A percentile compares a stretch with the other conserved stretches of the same genome.
These are phyloP conservation scores for Pseudozyma thailandica DNA, from an alignment of 1,284 basidiomycete species.

Conservation along the genomic window DNA sequence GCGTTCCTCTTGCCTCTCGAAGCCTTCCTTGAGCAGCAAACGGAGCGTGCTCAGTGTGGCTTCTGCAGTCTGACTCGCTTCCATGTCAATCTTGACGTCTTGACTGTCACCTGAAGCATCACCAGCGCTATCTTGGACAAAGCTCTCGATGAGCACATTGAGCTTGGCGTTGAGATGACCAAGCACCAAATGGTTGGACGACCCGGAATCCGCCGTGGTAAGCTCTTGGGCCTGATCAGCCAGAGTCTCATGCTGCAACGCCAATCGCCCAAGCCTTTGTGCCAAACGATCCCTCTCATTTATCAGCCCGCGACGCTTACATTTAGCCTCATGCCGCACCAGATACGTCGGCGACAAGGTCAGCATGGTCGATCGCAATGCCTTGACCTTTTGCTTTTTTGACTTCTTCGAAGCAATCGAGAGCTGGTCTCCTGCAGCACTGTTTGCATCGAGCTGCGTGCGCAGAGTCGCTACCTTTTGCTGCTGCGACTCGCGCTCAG, in stretches of 20 bases:
- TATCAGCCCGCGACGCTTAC: constrained; percentile 46
- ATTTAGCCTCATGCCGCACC: constrained; percentile 52
- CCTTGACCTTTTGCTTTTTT: constrained; percentile 28
- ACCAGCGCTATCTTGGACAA: neutral
- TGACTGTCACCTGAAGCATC: neutral
- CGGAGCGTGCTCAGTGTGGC: constrained; percentile 34
- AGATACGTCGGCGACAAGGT: constrained; percentile 44
- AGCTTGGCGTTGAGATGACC: constrained; percentile 44
- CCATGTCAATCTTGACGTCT: constrained; percentile 39
- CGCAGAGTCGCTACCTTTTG: constrained; percentile 28
- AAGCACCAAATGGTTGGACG: constrained; percentile 14
- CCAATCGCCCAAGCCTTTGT: constrained; percentile 42
- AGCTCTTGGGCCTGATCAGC: constrained; percentile 30
- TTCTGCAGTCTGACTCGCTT: constrained; percentile 21
- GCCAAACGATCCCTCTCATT: constrained; percentile 50
- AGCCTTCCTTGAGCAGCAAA: constrained; percentile 36
- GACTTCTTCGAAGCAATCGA: constrained; percentile 16
- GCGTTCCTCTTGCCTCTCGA: constrained; percentile 31
- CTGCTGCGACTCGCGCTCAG: constrained; percentile 20
- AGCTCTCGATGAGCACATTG: constrained; percentile 30
- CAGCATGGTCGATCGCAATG: constrained; percentile 34
- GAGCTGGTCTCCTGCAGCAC: constrained; percentile 15
- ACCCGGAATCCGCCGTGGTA: constrained; percentile 1
- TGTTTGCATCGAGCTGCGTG: constrained; percentile 28
- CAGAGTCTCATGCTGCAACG: constrained; percentile 33